phyloP scores from a whole-genome alignment of 2,329 filamentous ascomycete species.

The Curvularia hawaiiensis region DNA sequence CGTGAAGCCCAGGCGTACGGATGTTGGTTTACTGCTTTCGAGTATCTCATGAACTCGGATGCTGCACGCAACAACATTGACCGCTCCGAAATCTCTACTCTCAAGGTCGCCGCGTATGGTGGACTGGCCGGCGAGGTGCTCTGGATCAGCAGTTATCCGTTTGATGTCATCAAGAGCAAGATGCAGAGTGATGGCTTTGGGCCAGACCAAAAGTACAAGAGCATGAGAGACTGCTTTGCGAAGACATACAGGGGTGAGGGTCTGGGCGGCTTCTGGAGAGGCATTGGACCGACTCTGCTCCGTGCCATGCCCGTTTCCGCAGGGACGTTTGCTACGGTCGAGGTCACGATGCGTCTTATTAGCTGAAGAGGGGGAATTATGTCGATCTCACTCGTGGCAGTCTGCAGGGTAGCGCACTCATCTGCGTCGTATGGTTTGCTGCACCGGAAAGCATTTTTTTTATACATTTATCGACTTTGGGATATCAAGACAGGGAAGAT shows the following conservation, averaged over 20 bases:
- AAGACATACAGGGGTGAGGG: slow-evolving; percentile 83
- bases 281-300: slow-evolving; percentile 84
- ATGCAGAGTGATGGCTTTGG: slow-evolving; percentile 98
- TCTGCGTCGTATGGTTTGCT: neutral
- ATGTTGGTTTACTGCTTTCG: slow-evolving; percentile 92
- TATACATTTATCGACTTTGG: neutral
- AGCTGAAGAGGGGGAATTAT: slow-evolving; percentile 8
- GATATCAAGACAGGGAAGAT: neutral
- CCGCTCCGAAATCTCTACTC: slow-evolving; percentile 77
- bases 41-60: slow-evolving; percentile 94
- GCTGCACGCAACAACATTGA: slow-evolving; percentile 75
- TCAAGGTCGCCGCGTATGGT: slow-evolving; percentile 90
- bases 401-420: neutral
- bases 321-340: slow-evolving; percentile 85
- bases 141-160: slow-evolving; percentile 92
- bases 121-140: slow-evolving; percentile 92
- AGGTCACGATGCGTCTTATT: slow-evolving; percentile 33
- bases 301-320: slow-evolving; percentile 97
- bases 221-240: slow-evolving; percentile 87
- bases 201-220: slow-evolving; percentile 69
- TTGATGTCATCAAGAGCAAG: slow-evolving; percentile 98
- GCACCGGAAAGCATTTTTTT: neutral
- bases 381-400: neutral
- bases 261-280: slow-evolving; percentile 88
- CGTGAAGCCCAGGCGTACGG: slow-evolving; percentile 96